Evolutionary conservation across 768 basidiomycete species (phyloP), one percentile per base, ranked within the genome.

Genomic region (Rhodosporidiobolus odoratus): DNA sequence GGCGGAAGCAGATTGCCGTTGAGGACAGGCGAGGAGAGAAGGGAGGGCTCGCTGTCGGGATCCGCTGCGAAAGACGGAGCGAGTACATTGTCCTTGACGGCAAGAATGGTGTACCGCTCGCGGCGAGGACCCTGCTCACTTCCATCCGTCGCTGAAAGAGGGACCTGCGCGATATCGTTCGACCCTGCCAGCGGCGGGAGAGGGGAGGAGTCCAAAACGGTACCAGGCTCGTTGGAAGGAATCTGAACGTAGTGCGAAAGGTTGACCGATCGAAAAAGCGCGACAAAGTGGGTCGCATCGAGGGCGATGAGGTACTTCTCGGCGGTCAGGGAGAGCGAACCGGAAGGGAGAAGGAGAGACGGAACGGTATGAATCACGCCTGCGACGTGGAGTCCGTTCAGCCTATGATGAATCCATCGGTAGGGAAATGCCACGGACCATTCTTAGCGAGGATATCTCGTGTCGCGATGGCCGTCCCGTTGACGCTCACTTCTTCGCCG

Each of bases 271-370:
- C 90, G 92, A 35, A 99, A 82, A 32, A 97, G 83, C 10, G 89
- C 88, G 62, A 98, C 90, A 78, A 98, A 98, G 38, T 85, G 84
- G 3, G 90, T 89, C 81, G 94, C 96, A 78, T 96, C 91, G 69
- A 97, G 84, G 5, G 91, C 87, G 16, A 98, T 85, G 25, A 99
- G 88, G 74, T 89, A 92, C 80, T 98, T 98, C 82, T 98, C 96
- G 25, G 94, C 89, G 7, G 94, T 98, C 53, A 93, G 81, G 69
- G 86, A 83, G 32, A 95, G 84, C 54, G 89, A 84, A 23, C 86
- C 87, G 4, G 85, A 83, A 12, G 92, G 90, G 17, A 94, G 79
- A 21, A 99, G 85, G 32, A 98, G 85, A 21, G 86, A 85, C 21
- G 89, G 89, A 34, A 98, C 85, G 52, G 92, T 85, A 79, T 99